A percentile compares a stretch with the other conserved stretches of the same genome.
phyloP scores from a whole-genome alignment of 106 monocot species.

The Cymbidium sinense region DNA sequence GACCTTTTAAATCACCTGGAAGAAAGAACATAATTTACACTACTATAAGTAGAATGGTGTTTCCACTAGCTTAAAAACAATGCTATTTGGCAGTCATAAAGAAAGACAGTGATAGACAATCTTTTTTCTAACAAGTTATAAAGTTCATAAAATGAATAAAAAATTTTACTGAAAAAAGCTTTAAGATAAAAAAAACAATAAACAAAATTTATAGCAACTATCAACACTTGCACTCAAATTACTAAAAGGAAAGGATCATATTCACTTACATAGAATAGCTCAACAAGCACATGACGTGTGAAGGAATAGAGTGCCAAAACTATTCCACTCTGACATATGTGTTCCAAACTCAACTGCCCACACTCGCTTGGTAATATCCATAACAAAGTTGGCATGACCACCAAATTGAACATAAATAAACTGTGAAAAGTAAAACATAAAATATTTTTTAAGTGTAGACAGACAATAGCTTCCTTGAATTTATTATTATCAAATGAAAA shows the following conservation, averaged over 20 bases:
- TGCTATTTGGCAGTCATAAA: not conserved
- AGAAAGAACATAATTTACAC: not conserved
- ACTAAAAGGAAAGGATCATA: not conserved
- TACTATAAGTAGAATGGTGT: not conserved
- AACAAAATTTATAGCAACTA: too few species aligned
- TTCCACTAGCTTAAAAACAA: not conserved
- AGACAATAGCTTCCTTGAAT: not conserved
- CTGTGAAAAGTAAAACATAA: conserved; percentile 28
- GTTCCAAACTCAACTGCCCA: conserved; percentile 24
- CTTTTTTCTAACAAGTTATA: not conserved
- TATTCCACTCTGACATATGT: conserved; percentile 28
- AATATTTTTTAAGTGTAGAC: not conserved
- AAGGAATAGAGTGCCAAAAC: conserved; percentile 50
- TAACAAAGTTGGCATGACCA: conserved; percentile 64
- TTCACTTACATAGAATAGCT: conserved; percentile 85
- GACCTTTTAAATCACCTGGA: not conserved
- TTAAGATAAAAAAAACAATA: too few species aligned
- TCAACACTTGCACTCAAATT: not conserved
- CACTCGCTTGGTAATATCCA: conserved; percentile 79
- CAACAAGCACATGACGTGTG: conserved; percentile 51
- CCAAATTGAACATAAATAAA: conserved; percentile 59
- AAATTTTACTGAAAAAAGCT: not conserved
- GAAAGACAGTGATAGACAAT: not conserved
- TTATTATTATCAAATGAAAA: not conserved
- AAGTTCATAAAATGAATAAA: not conserved